Base-by-base conservation (phyloP, 1,139 yeast species). In the Meyerozyma elateridarum region DNA sequence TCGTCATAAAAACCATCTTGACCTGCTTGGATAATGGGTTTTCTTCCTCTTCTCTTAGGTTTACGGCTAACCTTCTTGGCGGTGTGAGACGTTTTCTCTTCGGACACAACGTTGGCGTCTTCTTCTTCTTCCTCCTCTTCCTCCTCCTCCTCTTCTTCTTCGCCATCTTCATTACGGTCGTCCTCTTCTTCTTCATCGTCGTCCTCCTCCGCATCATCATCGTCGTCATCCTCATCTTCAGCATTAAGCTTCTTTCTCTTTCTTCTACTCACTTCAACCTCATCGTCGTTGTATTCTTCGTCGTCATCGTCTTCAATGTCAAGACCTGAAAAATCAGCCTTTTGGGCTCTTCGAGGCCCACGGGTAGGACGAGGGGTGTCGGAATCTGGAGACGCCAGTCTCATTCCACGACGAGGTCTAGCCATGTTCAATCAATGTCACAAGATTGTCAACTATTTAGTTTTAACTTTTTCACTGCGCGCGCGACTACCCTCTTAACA, bases 41-140 rank as follows among this genome's bases (percentile, higher is more conserved):
- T 68, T 44, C 74, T 55, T n/a, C 74, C 74, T 45, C 73, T 49
- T 39, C 59, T 64, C 47, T 65, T 66, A 8, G 68, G 69, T 13
- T 24, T 24, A 17, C 15, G 14, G 13, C 9, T 13, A n/a, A 24
- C 12, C 9, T 8, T 13, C 11, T 24, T 24, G 8, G 27, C 18
- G 6, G 27, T 24, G 27, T 24, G 14, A n/a, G n/a, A n/a, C n/a
- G n/a, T n/a, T n/a, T 27, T n/a, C n/a, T n/a, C 33, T 16, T 30
- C 29, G 8, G 19, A 18, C 8, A 21, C 31, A 21, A 28, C 31
- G n/a, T 31, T 25, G 15, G 13, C 29, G 4, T 29, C 30, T 17
- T 30, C 34, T 12, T 36, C 41, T 22, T 34, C 21, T 15, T 35
- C 36, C 15, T 36, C 35, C 8, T 17, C 31, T 17, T 29, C 37